phyloP scores from a whole-genome alignment of 208 protist species.

The Crithidia sp. region DNA sequence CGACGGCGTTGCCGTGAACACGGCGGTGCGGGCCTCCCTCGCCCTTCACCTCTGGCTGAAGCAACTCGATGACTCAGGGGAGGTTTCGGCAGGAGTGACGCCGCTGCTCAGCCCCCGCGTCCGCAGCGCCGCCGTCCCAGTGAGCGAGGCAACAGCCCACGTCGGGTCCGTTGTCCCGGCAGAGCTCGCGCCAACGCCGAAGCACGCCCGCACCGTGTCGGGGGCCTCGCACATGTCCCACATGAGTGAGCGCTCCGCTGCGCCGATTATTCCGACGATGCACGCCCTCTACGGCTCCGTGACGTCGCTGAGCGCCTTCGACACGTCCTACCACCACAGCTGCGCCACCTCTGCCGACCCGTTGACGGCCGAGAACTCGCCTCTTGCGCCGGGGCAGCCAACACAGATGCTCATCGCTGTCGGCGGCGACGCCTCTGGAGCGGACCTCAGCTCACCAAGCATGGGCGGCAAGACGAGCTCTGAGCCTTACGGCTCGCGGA shows the following conservation, averaged over 20 bases:
- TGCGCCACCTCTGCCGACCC: slow-evolving; percentile 3
- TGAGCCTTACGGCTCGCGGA: neutral
- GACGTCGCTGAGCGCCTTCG: slow-evolving; percentile 3
- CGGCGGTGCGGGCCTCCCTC: slow-evolving; percentile 25
- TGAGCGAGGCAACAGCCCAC: neutral
- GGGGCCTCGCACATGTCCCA: slow-evolving; percentile 9
- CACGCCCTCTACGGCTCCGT: slow-evolving; percentile 24
- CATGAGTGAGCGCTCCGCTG: slow-evolving; percentile 23
- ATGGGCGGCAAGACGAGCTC: slow-evolving; percentile 3
- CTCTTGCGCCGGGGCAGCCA: slow-evolving; percentile 1
- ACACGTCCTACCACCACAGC: slow-evolving; percentile 12
- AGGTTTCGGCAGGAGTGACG: slow-evolving; percentile 15
- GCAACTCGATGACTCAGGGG: slow-evolving; percentile 6
- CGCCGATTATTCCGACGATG: slow-evolving; percentile 27
- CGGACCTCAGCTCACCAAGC: neutral
- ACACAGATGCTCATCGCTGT: neutral
- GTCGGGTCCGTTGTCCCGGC: slow-evolving; percentile 1
- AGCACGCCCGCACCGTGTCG: slow-evolving; percentile 16
- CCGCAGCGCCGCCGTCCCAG: neutral
- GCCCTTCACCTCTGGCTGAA: slow-evolving; percentile 32
- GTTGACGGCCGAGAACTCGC: slow-evolving; percentile 13
- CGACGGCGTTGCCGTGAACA: slow-evolving; percentile 17
- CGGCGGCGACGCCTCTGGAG: neutral
- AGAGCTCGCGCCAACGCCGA: slow-evolving; percentile 1
- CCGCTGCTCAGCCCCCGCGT: slow-evolving; percentile 6